These are phyloP conservation scores for Pontederia paniculata DNA, from an alignment of 176 grass and related monocot species.

Conservation along the genomic window DNA sequence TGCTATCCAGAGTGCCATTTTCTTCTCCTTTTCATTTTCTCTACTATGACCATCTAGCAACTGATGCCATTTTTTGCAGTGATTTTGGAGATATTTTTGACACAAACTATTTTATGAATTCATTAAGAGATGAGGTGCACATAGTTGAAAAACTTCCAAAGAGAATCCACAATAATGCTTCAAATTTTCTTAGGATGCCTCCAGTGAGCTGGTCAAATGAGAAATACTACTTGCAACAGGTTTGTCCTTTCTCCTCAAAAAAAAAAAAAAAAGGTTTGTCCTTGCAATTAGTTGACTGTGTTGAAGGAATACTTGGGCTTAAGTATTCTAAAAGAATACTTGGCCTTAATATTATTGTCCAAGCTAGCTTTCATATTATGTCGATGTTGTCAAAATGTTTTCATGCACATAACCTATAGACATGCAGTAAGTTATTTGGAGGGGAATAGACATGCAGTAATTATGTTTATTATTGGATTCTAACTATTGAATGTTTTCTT, in stretches of 20 bases:
- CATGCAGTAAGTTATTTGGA: too few species aligned
- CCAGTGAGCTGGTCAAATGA: conserved; percentile 97
- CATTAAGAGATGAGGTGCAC: conserved; percentile 69
- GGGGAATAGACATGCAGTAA: too few species aligned
- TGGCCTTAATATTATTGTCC: too few species aligned
- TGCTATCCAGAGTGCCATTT: conserved; percentile 17
- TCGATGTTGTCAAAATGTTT: too few species aligned
- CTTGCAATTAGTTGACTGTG: neutral
- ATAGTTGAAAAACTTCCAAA: conserved; percentile 75
- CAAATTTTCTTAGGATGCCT: conserved; percentile 43
- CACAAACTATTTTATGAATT: conserved; percentile 69
- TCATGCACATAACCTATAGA: too few species aligned
- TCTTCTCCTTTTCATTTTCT: neutral
- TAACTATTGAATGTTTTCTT: too few species aligned
- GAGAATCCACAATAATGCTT: conserved; percentile 23
- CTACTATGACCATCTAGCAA: conserved; percentile 8
- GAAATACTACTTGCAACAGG: conserved; percentile 94
- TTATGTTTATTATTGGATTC: too few species aligned
- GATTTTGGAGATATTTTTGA: conserved; percentile 94
- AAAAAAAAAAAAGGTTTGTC: too few species aligned
- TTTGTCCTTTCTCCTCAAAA: conserved; percentile 24
- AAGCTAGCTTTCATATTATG: too few species aligned
- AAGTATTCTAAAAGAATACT: too few species aligned
- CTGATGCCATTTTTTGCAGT: conserved; percentile 28
- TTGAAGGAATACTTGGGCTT: too few species aligned